Evolutionary conservation across 1,284 basidiomycete genomes (phyloP), one percentile per base, ranked within the genome.

Genomic region (Vanrija sp.): DNA sequence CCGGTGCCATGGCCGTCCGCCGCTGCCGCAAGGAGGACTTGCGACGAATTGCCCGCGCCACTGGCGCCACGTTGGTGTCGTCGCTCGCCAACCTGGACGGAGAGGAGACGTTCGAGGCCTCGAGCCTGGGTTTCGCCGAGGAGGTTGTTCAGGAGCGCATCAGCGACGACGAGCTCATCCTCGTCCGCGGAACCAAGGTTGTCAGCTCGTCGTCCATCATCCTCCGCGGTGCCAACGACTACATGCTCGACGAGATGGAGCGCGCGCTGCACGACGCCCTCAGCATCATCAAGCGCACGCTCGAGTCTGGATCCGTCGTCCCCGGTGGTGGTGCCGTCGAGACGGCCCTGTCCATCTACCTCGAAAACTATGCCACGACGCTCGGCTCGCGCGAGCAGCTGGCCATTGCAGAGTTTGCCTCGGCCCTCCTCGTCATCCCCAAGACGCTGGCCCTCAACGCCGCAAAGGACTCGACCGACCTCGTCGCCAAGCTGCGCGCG

Each of bases 181-280:
- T 98, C 56, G 82, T 98, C 78, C 97, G 96, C 78, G 96, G 96
- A 6, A 98, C 95, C 51, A 98, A 96, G 79, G 87, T 93, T 35
- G 94, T 98, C 72, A 94, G 80, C 78, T 94, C 92, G 19, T 82
- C 89, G 22, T 97, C 94, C 38, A 89, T 99, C 70, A 85, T 98
- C 56, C 79, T 99, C 58, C 85, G 96, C 55, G 96, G 96, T 53
- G 96, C 96, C 38, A 99, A 98, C 77, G 96, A 99, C 78, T 98
- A 97, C 76, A 91, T 98, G 87, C 79, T 98, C 62, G 96, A 99
- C 75, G 96, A 99, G 81, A 98, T 98, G 96, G 96, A 99, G 79
- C 82, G 96, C 35, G 86, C 92, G 0, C 77, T 99, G 64, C 96
- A 99, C 73, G 96, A 99, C 76, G 89, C 90, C 0, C 78, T 98